These are phyloP conservation scores for Naganishia onofrii DNA, from an alignment of 768 basidiomycete species.

Conservation along the genomic window DNA sequence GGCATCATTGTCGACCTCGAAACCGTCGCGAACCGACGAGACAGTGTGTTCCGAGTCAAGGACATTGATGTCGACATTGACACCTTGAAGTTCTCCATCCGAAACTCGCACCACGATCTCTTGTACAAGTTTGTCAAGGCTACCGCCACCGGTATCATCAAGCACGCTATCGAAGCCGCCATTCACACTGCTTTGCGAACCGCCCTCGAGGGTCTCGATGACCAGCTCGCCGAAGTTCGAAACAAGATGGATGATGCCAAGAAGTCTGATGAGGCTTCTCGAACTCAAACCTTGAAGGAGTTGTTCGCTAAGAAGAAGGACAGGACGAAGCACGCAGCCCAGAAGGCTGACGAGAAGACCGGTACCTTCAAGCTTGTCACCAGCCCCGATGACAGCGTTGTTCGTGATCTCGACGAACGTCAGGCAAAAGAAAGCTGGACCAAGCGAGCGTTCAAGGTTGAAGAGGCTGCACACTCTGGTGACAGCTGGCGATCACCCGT, in stretches of 20 bases:
- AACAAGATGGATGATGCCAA: slow-evolving; percentile 64
- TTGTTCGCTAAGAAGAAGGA: slow-evolving; percentile 54
- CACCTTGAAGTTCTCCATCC: slow-evolving; percentile 81
- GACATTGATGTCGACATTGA: slow-evolving; percentile 76
- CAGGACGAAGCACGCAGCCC: slow-evolving; percentile 55
- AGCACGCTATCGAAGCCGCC: slow-evolving; percentile 59
- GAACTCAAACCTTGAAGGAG: slow-evolving; percentile 43
- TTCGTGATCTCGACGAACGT: slow-evolving; percentile 34
- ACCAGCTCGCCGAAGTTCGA: slow-evolving; percentile 80
- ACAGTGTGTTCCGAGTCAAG: slow-evolving; percentile 53
- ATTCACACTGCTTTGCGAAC: slow-evolving; percentile 69
- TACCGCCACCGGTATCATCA: slow-evolving; percentile 76
- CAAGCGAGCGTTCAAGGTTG: slow-evolving; percentile 58
- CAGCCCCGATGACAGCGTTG: slow-evolving; percentile 56
- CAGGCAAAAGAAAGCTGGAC: slow-evolving; percentile 66
- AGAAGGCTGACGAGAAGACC: slow-evolving; percentile 48
- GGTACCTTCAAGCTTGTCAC: slow-evolving; percentile 38
- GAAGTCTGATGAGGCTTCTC: slow-evolving; percentile 47
- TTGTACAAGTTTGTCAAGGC: slow-evolving; percentile 81
- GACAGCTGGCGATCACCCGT: slow-evolving; percentile 60
- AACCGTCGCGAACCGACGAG: slow-evolving; percentile 50
- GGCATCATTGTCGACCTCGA: slow-evolving; percentile 51
- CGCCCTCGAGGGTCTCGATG: slow-evolving; percentile 81
- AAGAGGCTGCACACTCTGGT: slow-evolving; percentile 56
- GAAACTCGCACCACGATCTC: slow-evolving; percentile 84